Conservation (phyloP, 2,329 filamentous ascomycete species). For the Exophiala spinifera region DNA sequence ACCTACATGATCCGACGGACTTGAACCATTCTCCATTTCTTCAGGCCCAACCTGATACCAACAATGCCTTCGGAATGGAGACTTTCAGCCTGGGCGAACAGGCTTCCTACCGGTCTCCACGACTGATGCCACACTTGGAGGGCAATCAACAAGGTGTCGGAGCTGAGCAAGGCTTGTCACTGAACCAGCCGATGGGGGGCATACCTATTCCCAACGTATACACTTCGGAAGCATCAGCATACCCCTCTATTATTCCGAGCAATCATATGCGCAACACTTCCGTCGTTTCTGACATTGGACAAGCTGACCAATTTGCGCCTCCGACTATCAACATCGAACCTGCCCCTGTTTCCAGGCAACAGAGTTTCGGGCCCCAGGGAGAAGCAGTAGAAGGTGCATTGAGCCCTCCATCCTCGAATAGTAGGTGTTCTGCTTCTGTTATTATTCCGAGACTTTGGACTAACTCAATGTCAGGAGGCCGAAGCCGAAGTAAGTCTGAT, state of each 20-base stretch:
- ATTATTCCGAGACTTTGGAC: neutral
- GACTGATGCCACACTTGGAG: slow-evolving; percentile 60
- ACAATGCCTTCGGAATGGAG: slow-evolving; percentile 73
- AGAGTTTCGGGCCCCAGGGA: slow-evolving; percentile 65
- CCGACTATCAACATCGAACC: slow-evolving; percentile 93
- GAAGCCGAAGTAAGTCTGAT: slow-evolving; percentile 61
- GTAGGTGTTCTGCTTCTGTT: neutral
- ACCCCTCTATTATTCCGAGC: slow-evolving; percentile 43
- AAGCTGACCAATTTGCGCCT: slow-evolving; percentile 75
- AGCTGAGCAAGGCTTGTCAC: slow-evolving; percentile 15
- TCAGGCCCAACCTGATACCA: slow-evolving; percentile 68
- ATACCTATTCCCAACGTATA: slow-evolving; percentile 50
- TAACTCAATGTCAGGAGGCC: slow-evolving; percentile 44
- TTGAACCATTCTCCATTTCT: slow-evolving; percentile 77
- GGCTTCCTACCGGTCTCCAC: slow-evolving; percentile 64
- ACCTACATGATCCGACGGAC: slow-evolving; percentile 72
- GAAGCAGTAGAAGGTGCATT: slow-evolving; percentile 70
- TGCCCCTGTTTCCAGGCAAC: slow-evolving; percentile 63
- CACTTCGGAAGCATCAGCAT: slow-evolving; percentile 45
- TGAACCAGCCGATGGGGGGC: slow-evolving; percentile 42
- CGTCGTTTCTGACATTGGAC: slow-evolving; percentile 59
- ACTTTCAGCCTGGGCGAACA: slow-evolving; percentile 71
- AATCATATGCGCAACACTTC: slow-evolving; percentile 47
- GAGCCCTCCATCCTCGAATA: slow-evolving; percentile 61
- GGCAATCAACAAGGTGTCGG: slow-evolving; percentile 41